Evolutionary conservation across 805 yeast genomes (phyloP).

Genomic region (Ogataea allantospora): DNA sequence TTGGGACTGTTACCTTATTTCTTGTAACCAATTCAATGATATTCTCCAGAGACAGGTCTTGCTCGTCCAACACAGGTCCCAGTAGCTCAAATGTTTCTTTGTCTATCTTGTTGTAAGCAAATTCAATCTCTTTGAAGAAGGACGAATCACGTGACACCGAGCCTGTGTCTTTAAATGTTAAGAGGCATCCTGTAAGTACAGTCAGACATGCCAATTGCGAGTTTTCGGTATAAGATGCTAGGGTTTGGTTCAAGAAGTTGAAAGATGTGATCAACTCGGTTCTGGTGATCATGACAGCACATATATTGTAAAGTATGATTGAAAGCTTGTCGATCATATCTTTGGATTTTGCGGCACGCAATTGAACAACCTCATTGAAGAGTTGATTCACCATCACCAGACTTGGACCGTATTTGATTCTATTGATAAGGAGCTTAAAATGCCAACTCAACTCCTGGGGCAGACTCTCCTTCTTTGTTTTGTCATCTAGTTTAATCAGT

Average conservation of each 20-base stretch:
- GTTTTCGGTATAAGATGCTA: conserved; percentile 4
- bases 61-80: conserved; percentile 9
- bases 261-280: conserved; percentile 29
- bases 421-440: conserved; percentile 34
- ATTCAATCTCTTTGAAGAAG: conserved; percentile 14
- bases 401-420: conserved; percentile 44
- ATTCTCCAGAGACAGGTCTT: conserved; percentile 21
- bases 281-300: conserved; percentile 26
- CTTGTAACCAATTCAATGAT: conserved; percentile 26
- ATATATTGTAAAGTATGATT: conserved; percentile 22
- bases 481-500: conserved; percentile 20
- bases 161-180: conserved; percentile 17
- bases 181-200: conserved; percentile 18
- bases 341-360: conserved; percentile 46
- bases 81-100: conserved; percentile 6
- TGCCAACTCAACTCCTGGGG: conserved; percentile 23
- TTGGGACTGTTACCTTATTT: conserved; percentile 35
- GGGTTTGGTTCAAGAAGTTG: conserved; percentile 20
- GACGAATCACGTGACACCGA: conserved; percentile 4
- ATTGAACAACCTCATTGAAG: conserved; percentile 40
- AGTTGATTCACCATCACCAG: conserved; percentile 41
- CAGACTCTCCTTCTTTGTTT: conserved; percentile 11
- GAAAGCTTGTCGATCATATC: conserved; percentile 41
- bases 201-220: conserved; percentile 17
- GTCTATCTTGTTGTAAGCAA: conserved; percentile 5